phyloP scores from a whole-genome alignment of 2,329 filamentous ascomycete species.

The Epichloe hybrida region DNA sequence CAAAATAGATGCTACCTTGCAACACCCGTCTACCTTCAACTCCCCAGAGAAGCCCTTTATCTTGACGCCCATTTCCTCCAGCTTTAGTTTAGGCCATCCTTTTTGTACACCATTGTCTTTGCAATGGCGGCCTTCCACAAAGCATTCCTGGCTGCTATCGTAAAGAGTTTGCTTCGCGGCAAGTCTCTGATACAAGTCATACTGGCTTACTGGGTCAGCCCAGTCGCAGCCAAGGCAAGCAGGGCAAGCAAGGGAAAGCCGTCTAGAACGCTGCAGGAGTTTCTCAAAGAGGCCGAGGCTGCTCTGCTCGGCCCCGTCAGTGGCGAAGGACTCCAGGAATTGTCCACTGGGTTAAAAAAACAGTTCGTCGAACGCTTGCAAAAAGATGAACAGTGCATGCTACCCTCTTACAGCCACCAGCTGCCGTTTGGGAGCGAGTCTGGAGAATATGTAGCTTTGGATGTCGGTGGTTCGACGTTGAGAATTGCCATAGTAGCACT shows the following conservation, averaged over 20 bases:
- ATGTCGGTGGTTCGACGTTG: slow-evolving; percentile 57
- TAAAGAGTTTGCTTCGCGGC: slow-evolving; percentile 45
- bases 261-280: slow-evolving; percentile 29
- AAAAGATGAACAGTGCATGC: slow-evolving; percentile 44
- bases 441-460: slow-evolving; percentile 48
- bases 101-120: slow-evolving; percentile 38
- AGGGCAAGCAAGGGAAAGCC: slow-evolving; percentile 14
- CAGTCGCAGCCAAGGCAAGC: slow-evolving; percentile 20
- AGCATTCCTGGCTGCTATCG: slow-evolving; percentile 37
- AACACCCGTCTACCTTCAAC: neutral
- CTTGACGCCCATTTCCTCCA: neutral
- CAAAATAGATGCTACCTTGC: neutral
- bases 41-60: neutral
- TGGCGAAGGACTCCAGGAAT: slow-evolving; percentile 28
- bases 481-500: slow-evolving; percentile 51
- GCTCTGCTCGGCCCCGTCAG: slow-evolving; percentile 35
- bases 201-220: slow-evolving; percentile 38
- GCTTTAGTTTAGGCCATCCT: slow-evolving; percentile 8
- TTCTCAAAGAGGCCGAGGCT: slow-evolving; percentile 42
- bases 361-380: slow-evolving; percentile 42
- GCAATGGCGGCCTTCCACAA: slow-evolving; percentile 44
- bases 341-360: slow-evolving; percentile 36
- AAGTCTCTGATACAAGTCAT: slow-evolving; percentile 46
- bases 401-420: slow-evolving; percentile 52
- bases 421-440: slow-evolving; percentile 46